phyloP scores from a whole-genome alignment of 257 asterid species.

The Solanum habrochaites region DNA sequence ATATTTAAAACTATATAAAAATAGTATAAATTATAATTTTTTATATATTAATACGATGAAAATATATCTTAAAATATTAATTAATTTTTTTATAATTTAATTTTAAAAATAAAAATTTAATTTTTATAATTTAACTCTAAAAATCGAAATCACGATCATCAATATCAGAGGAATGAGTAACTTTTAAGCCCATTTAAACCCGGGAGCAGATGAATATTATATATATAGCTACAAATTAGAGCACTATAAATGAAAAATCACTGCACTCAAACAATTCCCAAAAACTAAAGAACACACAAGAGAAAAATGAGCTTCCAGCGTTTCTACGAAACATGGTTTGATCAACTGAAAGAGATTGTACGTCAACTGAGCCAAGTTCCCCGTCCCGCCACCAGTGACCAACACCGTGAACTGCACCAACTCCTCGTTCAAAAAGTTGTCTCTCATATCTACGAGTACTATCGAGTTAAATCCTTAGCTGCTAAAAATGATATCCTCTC shows the following conservation, averaged over 20 bases:
- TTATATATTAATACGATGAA: too few relatives aligned
- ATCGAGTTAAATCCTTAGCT: constrained; percentile 32
- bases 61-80: too few relatives aligned
- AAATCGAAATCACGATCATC: too few relatives aligned
- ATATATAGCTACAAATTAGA: not conserved
- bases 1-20: too few relatives aligned
- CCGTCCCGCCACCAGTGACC: constrained; percentile 22
- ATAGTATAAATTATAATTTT: too few relatives aligned
- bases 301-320: constrained; percentile 27
- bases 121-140: too few relatives aligned
- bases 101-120: too few relatives aligned
- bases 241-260: not conserved
- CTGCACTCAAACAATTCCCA: not conserved
- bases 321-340: constrained; percentile 46
- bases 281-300: too few relatives aligned
- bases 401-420: constrained; percentile 13
- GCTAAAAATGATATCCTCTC: constrained; percentile 33
- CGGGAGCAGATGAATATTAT: too few relatives aligned
- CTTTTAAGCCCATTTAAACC: too few relatives aligned
- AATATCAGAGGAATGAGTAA: too few relatives aligned
- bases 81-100: too few relatives aligned
- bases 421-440: constrained; percentile 29
- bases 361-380: constrained; percentile 31
- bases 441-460: constrained; percentile 46
- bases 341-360: constrained; percentile 30